Evolutionary conservation across 2,329 filamentous ascomycete species (phyloP).

Genomic region (Penicillium sp.): DNA sequence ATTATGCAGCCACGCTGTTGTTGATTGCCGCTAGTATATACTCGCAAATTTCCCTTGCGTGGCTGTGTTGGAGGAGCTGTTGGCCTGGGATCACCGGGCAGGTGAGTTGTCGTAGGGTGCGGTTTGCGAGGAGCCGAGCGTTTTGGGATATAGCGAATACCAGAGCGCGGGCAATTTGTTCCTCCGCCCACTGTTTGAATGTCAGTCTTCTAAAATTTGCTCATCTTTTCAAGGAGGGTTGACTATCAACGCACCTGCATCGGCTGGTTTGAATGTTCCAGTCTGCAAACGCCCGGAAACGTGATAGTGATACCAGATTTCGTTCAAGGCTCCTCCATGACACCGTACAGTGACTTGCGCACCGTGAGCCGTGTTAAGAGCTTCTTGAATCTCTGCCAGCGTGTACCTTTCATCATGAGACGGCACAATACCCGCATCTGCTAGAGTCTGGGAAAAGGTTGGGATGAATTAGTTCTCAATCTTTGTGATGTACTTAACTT

Average conservation of each 20-base stretch:
- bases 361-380: constrained; percentile 52
- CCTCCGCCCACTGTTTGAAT: constrained; percentile 48
- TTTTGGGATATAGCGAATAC: constrained; percentile 65
- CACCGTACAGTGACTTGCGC: constrained; percentile 59
- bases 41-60: constrained; percentile 60
- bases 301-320: constrained; percentile 64
- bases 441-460: constrained; percentile 44
- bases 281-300: constrained; percentile 44
- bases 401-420: constrained; percentile 55
- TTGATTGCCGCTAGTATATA: constrained; percentile 33
- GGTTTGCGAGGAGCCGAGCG: constrained; percentile 15
- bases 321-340: constrained; percentile 43
- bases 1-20: constrained; percentile 60
- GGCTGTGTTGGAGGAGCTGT: constrained; percentile 42
- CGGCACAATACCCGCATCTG: constrained; percentile 58
- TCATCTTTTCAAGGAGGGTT: background rate
- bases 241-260: constrained; percentile 27
- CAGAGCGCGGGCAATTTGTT: constrained; percentile 59
- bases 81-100: constrained; percentile 24
- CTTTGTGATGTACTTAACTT: background rate
- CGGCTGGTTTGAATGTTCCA: constrained; percentile 31
- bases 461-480: background rate
- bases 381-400: constrained; percentile 55
- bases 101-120: constrained; percentile 35
- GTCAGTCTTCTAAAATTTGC: background rate